Conservation (phyloP, 2,329 filamentous ascomycete species). For the Stylonectria norvegica region DNA sequence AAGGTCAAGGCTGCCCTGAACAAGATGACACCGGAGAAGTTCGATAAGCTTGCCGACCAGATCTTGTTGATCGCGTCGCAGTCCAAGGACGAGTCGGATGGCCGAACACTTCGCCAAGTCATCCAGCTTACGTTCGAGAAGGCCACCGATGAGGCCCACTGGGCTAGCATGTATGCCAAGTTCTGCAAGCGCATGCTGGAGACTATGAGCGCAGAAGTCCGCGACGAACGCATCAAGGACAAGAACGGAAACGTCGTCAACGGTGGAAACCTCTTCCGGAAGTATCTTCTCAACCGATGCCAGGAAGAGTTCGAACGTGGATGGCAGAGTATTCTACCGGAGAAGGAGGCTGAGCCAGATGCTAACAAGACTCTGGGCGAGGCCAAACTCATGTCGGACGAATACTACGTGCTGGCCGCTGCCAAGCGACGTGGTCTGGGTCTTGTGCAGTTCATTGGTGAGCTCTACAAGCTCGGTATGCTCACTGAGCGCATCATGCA, state of each 20-base stretch:
- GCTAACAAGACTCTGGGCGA: constrained; percentile 59
- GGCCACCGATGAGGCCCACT: constrained; percentile 96
- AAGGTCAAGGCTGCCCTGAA: constrained; percentile 98
- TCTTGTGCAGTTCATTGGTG: constrained; percentile 98
- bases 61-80: constrained; percentile 90
- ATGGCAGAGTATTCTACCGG: constrained; percentile 86
- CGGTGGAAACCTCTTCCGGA: constrained; percentile 92
- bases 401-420: constrained; percentile 91
- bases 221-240: constrained; percentile 91
- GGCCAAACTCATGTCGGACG: constrained; percentile 82
- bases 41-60: constrained; percentile 90
- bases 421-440: constrained; percentile 96
- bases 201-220: constrained; percentile 90
- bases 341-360: constrained; percentile 57
- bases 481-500: constrained; percentile 99
- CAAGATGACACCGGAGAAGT: constrained; percentile 99
- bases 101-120: constrained; percentile 91
- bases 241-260: constrained; percentile 84
- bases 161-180: constrained; percentile 98
- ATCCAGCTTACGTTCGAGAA: constrained; percentile 99
- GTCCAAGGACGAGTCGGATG: constrained; percentile 92
- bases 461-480: constrained; percentile 98
- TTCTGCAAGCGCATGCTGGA: constrained; percentile 98
- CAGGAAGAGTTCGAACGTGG: constrained; percentile 98
- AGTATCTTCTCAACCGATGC: constrained; percentile 96